Percentiles rank a stretch among this genome's conserved stretches.
phyloP scores from a whole-genome alignment of 2,329 filamentous ascomycete species.

The Nothopassalora personata region DNA sequence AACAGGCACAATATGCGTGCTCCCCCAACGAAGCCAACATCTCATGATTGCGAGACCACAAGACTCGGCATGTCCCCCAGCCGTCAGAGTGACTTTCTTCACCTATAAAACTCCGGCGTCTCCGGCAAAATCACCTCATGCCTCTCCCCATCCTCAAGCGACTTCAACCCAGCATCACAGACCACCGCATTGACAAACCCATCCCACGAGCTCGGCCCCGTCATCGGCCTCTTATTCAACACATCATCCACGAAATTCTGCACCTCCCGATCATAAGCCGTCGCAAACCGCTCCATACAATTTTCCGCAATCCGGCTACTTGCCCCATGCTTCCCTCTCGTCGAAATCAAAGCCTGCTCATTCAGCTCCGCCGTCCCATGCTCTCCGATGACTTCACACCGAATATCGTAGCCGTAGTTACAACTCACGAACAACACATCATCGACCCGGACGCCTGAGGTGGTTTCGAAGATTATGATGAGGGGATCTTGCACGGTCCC shows the following conservation, averaged over 20 bases:
- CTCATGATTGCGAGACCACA: too few species aligned
- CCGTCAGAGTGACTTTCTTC: not conserved
- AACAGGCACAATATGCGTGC: too few species aligned
- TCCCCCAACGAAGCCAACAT: too few species aligned
- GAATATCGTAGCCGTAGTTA: slow-evolving; percentile 2
- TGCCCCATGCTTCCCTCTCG: not conserved
- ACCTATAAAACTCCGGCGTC: not conserved
- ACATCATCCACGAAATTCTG: slow-evolving; percentile 1
- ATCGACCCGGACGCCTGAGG: not conserved
- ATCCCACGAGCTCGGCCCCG: not conserved
- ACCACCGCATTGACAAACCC: not conserved
- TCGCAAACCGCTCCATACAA: not conserved
- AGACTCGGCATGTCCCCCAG: too few species aligned
- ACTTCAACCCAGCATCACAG: not conserved
- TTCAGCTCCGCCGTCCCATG: not conserved
- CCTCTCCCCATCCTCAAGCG: not conserved
- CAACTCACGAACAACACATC: not conserved
- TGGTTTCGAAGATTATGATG: not conserved
- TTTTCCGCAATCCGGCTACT: not conserved
- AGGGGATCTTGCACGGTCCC: not conserved
- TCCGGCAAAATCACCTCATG: not conserved
- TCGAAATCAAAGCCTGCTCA: not conserved
- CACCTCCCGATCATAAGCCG: slow-evolving; percentile 1
- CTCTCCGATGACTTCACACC: not conserved
- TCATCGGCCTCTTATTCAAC: not conserved